Base-by-base conservation (phyloP, 352 stramenopile species). In the Detonula confervacea region DNA sequence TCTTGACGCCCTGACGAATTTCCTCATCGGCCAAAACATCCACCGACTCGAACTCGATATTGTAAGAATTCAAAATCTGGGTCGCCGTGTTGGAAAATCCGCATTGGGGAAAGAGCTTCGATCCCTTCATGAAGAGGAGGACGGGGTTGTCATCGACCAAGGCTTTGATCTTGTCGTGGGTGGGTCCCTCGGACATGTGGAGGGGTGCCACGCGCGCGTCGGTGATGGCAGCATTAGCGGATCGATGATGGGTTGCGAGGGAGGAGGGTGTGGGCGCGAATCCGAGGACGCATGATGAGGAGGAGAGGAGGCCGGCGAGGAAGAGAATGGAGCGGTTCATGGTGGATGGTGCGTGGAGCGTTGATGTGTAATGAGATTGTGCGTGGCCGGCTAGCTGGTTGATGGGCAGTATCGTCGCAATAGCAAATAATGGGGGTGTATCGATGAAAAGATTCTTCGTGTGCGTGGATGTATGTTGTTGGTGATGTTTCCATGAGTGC, bases 81-180 rank as follows among this genome's bases (percentile, higher is more conserved):
- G 98, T 95, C 33, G 98, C 96, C 73, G 98, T 97, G 87, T 98
- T 98, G 72, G 90, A 97, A 80, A 99, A 99, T 67, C 97, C 97
- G 77, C 97, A 99, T 90, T 98, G 96, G 49, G 97, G 97, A 68
- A 97, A 96, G 72, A 97, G 92, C 73, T 97, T 96, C 71, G 92
- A 98, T 51, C 97, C 97, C 88, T 99, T 99, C 97, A 99, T 99
- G 91, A 99, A 99, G 5, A 99, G 91, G 86, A 99, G 93, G 18
- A 99, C 89, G 24, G 95, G 92, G 89, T 98, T 95, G 71, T 88
- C 93, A n/a, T 92, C 81, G 0, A 95, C 82, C 20, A 95, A 63
- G 18, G 46, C 61, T 77, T 92, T 56, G 62, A 94, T 94, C 11
- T 20, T 44, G 12, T 42, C 25, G 20, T 59, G 52, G 37, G 35